Evolutionary conservation across 2,329 filamentous ascomycete species (phyloP).

Genomic region (Ceratocystis variospora): DNA sequence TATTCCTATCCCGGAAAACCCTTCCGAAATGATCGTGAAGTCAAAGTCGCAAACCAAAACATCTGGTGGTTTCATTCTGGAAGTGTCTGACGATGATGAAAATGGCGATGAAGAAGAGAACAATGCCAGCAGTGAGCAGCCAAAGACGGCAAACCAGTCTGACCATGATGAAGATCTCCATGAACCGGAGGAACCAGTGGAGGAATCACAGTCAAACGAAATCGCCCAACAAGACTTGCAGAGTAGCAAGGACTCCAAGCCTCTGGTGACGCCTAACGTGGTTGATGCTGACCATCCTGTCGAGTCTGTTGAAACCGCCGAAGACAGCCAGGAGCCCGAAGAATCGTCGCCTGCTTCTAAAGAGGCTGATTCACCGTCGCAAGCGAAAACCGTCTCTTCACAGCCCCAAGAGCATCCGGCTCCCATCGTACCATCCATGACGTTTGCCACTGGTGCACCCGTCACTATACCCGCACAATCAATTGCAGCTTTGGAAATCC

Average conservation of each 20-base stretch:
- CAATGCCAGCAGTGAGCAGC: background rate
- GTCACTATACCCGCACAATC: conserved; percentile 26
- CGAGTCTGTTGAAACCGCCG: background rate
- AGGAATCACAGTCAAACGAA: background rate
- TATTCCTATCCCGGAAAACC: conserved; percentile 33
- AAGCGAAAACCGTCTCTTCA: background rate
- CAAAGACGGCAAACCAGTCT: background rate
- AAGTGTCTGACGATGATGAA: conserved; percentile 46
- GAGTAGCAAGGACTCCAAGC: too few species aligned
- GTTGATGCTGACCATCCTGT: conserved; percentile 3
- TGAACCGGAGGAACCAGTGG: conserved; percentile 4
- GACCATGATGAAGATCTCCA: conserved; percentile 6
- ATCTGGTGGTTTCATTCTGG: conserved; percentile 46
- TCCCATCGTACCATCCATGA: conserved; percentile 6
- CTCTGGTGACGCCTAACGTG: background rate
- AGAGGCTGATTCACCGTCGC: background rate
- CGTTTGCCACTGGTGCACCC: conserved; percentile 2
- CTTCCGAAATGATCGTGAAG: conserved; percentile 24
- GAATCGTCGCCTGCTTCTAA: background rate
- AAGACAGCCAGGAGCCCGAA: conserved; percentile 10
- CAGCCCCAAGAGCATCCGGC: background rate
- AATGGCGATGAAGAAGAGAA: conserved; percentile 24
- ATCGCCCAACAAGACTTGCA: background rate
- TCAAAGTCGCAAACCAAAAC: conserved; percentile 41
- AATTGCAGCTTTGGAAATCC: conserved; percentile 71